Conservation (phyloP, 1,284 basidiomycete genomes). For the Leccinum subfulvum region DNA sequence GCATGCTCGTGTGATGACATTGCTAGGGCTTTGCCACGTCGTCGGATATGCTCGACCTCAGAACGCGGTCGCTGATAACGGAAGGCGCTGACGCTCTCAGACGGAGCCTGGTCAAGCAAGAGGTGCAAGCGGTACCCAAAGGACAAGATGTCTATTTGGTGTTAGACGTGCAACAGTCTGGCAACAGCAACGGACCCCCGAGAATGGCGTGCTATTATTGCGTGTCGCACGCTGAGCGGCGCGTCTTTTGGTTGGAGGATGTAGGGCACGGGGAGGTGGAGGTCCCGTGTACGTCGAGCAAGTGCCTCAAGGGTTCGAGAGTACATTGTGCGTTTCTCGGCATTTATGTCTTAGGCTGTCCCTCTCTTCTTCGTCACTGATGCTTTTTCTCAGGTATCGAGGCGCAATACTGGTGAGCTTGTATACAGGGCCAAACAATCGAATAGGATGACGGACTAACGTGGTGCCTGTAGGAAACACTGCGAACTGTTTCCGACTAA, state of each 20-base stretch:
- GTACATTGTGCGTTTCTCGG: slow-evolving; percentile 28
- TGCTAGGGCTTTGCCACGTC: slow-evolving; percentile 21
- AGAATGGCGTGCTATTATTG: slow-evolving; percentile 23
- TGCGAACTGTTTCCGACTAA: slow-evolving; percentile 32
- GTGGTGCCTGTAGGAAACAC: slow-evolving; percentile 24
- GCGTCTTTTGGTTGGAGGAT: slow-evolving; percentile 32
- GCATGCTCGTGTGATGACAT: not conserved
- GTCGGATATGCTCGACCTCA: slow-evolving; percentile 19
- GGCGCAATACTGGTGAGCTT: slow-evolving; percentile 31
- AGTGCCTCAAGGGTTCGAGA: slow-evolving; percentile 16
- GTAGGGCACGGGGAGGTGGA: slow-evolving; percentile 22
- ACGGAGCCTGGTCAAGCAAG: slow-evolving; percentile 1
- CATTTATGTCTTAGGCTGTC: not conserved
- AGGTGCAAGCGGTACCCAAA: slow-evolving; percentile 8
- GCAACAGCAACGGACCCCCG: not conserved
- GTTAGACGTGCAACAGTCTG: slow-evolving; percentile 11
- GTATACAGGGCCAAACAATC: not conserved
- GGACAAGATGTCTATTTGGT: slow-evolving; percentile 16
- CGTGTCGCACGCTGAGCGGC: slow-evolving; percentile 29
- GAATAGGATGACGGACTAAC: not conserved
- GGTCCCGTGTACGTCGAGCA: slow-evolving; percentile 25
- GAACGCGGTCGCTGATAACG: slow-evolving; percentile 9
- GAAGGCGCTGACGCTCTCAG: slow-evolving; percentile 15
- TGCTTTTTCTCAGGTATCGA: slow-evolving; percentile 21
- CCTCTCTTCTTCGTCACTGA: not conserved